These are phyloP conservation scores for Solanum sejunctum DNA, from an alignment of 257 asterid genomes.

Conservation along the genomic window DNA sequence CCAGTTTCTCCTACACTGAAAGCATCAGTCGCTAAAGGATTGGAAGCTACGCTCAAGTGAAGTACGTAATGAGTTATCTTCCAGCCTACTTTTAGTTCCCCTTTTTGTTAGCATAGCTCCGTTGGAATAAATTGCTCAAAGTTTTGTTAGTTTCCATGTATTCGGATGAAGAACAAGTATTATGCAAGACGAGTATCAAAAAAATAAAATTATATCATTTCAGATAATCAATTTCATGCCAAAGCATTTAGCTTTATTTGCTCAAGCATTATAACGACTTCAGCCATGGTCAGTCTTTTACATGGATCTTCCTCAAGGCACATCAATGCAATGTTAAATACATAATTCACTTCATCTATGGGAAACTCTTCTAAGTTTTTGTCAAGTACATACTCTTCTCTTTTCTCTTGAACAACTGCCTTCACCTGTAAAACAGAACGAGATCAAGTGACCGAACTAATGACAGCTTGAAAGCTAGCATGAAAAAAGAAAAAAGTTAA, in stretches of 20 bases:
- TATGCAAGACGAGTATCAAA: not conserved
- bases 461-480: not conserved
- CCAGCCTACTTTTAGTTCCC: not conserved
- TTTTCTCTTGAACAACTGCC: slow-evolving; percentile 64
- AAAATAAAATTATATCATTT: not conserved
- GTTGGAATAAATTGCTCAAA: not conserved
- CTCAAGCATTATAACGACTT: slow-evolving; percentile 69
- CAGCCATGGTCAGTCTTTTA: slow-evolving; percentile 69
- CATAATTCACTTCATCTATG: slow-evolving; percentile 38
- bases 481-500: not conserved
- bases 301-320: slow-evolving; percentile 75
- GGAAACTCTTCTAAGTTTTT: slow-evolving; percentile 36
- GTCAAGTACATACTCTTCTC: slow-evolving; percentile 60
- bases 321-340: slow-evolving; percentile 46
- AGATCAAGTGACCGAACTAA: not conserved
- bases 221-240: not conserved
- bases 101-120: not conserved
- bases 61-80: not conserved
- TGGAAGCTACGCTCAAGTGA: slow-evolving; percentile 47
- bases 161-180: not conserved
- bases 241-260: slow-evolving; percentile 24
- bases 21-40: slow-evolving; percentile 52
- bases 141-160: not conserved
- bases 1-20: slow-evolving; percentile 81
- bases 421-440: slow-evolving; percentile 47